These are phyloP conservation scores for Marsdenia floribunda DNA, from an alignment of 257 asterid species.

Conservation along the genomic window DNA sequence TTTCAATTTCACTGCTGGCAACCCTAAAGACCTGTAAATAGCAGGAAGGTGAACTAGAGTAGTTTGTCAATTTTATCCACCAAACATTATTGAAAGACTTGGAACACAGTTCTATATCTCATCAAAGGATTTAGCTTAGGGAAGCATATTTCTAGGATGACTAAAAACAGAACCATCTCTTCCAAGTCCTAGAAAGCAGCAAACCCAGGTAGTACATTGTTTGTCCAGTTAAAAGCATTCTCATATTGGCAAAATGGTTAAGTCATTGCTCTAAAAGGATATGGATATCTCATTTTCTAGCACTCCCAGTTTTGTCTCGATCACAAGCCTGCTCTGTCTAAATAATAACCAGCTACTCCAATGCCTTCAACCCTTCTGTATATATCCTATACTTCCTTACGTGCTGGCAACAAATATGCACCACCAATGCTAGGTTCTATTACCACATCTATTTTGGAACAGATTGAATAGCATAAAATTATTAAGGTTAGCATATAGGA, in stretches of 20 bases:
- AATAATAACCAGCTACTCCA: not conserved
- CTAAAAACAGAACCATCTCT: not conserved
- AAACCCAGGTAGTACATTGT: not conserved
- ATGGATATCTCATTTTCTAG: not conserved
- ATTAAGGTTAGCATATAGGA: not conserved
- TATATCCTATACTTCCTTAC: not conserved
- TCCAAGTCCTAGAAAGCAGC: not conserved
- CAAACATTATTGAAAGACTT: not conserved
- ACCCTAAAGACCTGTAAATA: conserved; percentile 64
- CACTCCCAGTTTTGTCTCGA: not conserved
- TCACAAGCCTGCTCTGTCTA: not conserved
- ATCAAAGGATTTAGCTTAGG: not conserved
- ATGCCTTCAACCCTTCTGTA: not conserved
- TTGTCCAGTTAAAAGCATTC: not conserved
- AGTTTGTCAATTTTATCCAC: not conserved
- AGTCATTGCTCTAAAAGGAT: not conserved
- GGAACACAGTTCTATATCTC: not conserved
- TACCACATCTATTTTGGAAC: not conserved
- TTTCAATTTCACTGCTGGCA: conserved; percentile 61
- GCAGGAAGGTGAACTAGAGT: conserved; percentile 14
- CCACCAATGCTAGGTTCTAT: not conserved
- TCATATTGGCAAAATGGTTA: not conserved
- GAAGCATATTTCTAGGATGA: not conserved
- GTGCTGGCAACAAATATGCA: not conserved
- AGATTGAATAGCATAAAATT: not conserved